Evolutionary conservation across 2,329 filamentous ascomycete genomes (phyloP).

Genomic region (Cladosporium sp.): DNA sequence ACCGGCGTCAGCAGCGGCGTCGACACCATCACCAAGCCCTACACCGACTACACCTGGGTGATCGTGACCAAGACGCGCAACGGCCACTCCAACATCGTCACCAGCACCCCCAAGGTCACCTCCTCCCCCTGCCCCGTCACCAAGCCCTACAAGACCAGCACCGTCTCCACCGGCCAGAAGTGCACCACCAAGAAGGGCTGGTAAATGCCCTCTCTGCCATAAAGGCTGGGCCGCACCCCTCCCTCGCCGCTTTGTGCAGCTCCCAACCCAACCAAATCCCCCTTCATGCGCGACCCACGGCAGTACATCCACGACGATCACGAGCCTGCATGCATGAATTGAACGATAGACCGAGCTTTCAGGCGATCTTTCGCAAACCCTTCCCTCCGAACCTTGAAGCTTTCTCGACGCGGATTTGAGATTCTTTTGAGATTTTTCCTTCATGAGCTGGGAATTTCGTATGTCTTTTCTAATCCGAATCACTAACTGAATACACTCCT

Average conservation of each 20-base stretch:
- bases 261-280: too few species aligned
- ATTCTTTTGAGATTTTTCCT: too few species aligned
- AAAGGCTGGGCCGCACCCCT: background rate
- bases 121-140: slow-evolving; percentile 9
- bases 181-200: slow-evolving; percentile 9
- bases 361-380: too few species aligned
- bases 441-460: slow-evolving; percentile 1
- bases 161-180: slow-evolving; percentile 1
- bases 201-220: background rate
- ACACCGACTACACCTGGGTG: background rate
- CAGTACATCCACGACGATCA: background rate
- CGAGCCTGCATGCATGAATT: background rate
- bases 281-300: too few species aligned
- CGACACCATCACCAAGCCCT: slow-evolving; percentile 5
- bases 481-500: slow-evolving; percentile 7
- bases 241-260: background rate
- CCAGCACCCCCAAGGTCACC: background rate
- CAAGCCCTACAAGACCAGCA: slow-evolving; percentile 5
- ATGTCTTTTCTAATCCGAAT: background rate
- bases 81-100: slow-evolving; percentile 3
- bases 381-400: too few species aligned
- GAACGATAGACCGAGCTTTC: background rate
- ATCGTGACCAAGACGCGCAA: slow-evolving; percentile 6
- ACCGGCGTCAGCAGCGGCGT: background rate
- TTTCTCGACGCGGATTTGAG: too few species aligned